Base-by-base conservation (phyloP, 129 eudicot species). In the Smallanthus sonchifolius region DNA sequence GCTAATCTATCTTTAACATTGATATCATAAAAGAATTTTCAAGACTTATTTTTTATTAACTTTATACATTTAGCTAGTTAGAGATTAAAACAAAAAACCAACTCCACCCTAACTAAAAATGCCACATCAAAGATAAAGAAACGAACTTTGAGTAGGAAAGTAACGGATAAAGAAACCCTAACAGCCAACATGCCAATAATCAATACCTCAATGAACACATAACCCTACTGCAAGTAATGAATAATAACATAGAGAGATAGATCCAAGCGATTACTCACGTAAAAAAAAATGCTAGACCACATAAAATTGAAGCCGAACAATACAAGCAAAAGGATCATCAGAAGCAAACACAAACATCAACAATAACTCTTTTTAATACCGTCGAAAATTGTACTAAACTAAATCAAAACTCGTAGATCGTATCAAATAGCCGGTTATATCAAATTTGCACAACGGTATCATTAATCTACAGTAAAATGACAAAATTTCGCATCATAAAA, bases 141-240 rank as follows among this genome's bases (percentile, higher is more conserved):
- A 71, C 17, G 3, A 14, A 81, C 88, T n/a, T 83, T 84, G 85
- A 37, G 85, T 84, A 16, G 88, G 88, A 69, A 84, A 84, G 78
- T 84, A 84, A 84, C 88, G 85, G 49, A 84, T 84, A 57, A 84
- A 45, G 51, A 4, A 3, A 45, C 0, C 16, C 51, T 45, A 45
- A 11, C 51, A 45, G 2, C 51, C 16, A 45, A 45, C 51, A 45
- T 45, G 51, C 51, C 51, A 45, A 2, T 2, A 45, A 45, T 11
- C 51, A 45, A 43, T 9, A 45, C 51, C 10, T 42, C 47, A 42
- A 42, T 42, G 47, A 42, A 42, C 47, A 42, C 1, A 42, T 42
- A 42, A 42, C n/a, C n/a, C n/a, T n/a, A n/a, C n/a, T n/a, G n/a
- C n/a, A n/a, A n/a, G n/a, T n/a, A n/a, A n/a, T n/a, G n/a, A n/a